Base-by-base conservation (phyloP, 2,329 filamentous ascomycete species). In the Cladosporium halotolerans region DNA sequence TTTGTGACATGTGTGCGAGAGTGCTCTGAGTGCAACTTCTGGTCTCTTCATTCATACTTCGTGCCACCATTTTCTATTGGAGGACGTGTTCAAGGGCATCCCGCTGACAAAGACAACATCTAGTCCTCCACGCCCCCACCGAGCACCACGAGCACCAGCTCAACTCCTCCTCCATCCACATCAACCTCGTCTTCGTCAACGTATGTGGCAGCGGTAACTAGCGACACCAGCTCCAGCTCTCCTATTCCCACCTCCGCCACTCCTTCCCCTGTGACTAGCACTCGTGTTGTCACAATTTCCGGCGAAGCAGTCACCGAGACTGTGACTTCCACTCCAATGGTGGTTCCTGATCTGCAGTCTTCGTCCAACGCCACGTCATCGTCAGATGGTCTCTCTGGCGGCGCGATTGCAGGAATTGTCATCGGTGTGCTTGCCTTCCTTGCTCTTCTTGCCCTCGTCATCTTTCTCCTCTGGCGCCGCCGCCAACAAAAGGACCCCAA, bases 321-420 rank as follows among this genome's bases (percentile, higher is more conserved):
- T 1, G 67, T 78, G 11, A 71, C 74, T 3, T 65, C 66, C 9
- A 72, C 66, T 14, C 68, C 70, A 3, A 56, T 64, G 10, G 63
- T 66, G 1, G 58, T 53, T 11, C 46, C 58, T 3, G 58, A 45
- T 40, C 60, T 63, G 8, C 55, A 62, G 8, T 44, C 57, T 9
- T 60, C 36, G 50, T 62, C 45, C 38, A 62, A 34, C 39, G 52
- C 55, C 55, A 60, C 13, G 55, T 63, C 16, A 13, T 39, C 50
- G 10, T 42, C 47, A 4, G 18, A 36, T 14, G 55, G 57, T 19
- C 55, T 68, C 1, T 73, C 73, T 33, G 65, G 66, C 23, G 74
- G 72, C 8, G 71, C 69, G n/a, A 75, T 77, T 40, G 75, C 70
- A 13, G 75, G 74, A 31, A 70, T 72, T 45, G 75, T 75, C 14